Conservation (phyloP, 2,329 filamentous ascomycete genomes). For the Cyanodermella asteris region DNA sequence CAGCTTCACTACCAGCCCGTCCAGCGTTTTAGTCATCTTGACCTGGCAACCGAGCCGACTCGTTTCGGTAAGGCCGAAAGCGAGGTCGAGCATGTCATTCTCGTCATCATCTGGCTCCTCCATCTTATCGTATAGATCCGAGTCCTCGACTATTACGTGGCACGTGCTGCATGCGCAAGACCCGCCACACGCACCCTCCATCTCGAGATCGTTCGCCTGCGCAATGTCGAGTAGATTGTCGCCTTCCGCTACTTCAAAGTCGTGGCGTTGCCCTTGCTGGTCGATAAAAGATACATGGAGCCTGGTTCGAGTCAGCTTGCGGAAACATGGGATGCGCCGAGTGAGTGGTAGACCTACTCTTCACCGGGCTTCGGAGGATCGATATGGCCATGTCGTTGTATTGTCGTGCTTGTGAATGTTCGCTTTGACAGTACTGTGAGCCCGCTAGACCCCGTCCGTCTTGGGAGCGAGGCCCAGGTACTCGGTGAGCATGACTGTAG, state of each 20-base stretch:
- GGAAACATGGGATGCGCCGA: neutral
- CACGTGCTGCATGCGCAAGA: conserved; percentile 87
- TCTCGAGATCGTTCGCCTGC: conserved; percentile 83
- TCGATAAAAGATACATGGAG: conserved; percentile 82
- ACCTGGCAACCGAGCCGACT: conserved; percentile 74
- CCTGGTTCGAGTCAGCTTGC: conserved; percentile 25
- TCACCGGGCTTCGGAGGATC: conserved; percentile 71
- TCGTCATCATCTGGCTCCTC: conserved; percentile 58
- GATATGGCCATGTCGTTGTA: conserved; percentile 52
- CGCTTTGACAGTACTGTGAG: too few species aligned
- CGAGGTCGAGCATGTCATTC: conserved; percentile 79
- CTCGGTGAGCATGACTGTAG: too few species aligned
- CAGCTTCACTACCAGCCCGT: conserved; percentile 66
- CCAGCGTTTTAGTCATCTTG: conserved; percentile 70
- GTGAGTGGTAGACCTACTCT: conserved; percentile 38
- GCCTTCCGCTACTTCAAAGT: conserved; percentile 60
- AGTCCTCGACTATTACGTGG: conserved; percentile 63
- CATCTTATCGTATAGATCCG: conserved; percentile 56
- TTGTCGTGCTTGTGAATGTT: conserved; percentile 43
- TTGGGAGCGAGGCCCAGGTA: too few species aligned
- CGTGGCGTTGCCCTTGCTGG: conserved; percentile 59
- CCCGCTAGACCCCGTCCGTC: too few species aligned
- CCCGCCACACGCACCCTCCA: conserved; percentile 93
- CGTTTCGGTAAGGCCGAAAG: conserved; percentile 77
- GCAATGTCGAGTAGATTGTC: conserved; percentile 92